Percentiles rank a stretch among this genome's conserved stretches.
Evolutionary conservation across 148 eudicot genomes (phyloP).

Genomic region (Camellia lanceoleosa): DNA sequence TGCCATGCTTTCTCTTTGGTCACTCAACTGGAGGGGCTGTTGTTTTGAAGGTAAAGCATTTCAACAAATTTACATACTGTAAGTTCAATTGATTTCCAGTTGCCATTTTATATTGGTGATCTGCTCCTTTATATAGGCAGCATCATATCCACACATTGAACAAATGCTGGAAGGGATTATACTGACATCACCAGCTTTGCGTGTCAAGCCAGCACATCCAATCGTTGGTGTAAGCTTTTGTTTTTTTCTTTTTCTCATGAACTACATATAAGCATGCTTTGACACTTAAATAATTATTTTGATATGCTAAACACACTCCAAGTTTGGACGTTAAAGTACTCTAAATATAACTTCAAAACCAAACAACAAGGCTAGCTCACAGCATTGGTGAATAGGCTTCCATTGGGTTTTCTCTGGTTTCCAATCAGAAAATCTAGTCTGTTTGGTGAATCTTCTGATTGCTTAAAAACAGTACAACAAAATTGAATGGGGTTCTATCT

Average conservation of each 20-base stretch:
- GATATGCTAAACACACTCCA: background rate
- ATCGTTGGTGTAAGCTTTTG: conserved; percentile 64
- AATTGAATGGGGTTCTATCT: background rate
- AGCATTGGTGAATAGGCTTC: background rate
- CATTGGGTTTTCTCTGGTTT: background rate
- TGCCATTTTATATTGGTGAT: background rate
- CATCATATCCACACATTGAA: conserved; percentile 47
- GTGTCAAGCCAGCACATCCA: conserved; percentile 90
- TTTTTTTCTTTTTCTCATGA: background rate
- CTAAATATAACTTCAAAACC: background rate
- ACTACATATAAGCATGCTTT: background rate
- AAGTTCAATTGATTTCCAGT: background rate
- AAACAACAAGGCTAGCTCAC: background rate
- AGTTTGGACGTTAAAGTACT: background rate
- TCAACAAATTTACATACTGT: background rate
- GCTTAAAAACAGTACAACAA: background rate
- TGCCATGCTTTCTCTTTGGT: conserved; percentile 88
- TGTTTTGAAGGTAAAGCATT: conserved; percentile 58
- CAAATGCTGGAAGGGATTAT: conserved; percentile 73
- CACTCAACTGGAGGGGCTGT: conserved; percentile 97
- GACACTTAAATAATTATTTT: background rate
- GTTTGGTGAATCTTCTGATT: background rate
- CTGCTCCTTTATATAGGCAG: conserved; percentile 36
- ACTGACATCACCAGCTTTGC: conserved; percentile 91
- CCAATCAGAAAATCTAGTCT: background rate